Conservation (phyloP, 768 basidiomycete species). For the Auricularia sp. region DNA sequence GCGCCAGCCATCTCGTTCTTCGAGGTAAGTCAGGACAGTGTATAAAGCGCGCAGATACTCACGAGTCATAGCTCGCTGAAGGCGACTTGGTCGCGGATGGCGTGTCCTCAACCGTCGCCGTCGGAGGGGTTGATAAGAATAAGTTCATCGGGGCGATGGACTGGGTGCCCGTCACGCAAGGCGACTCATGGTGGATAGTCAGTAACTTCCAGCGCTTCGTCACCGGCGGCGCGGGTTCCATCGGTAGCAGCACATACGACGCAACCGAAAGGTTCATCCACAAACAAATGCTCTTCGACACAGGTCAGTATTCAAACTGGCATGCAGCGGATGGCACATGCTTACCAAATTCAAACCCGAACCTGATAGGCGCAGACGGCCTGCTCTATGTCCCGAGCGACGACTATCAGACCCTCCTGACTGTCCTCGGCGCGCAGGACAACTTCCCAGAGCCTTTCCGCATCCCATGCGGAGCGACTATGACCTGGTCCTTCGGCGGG, state of each 20-base stretch:
- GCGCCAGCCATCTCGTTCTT: no score
- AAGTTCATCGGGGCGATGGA: constrained; percentile 7
- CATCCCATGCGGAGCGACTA: constrained; percentile 5
- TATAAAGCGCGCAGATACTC: no score
- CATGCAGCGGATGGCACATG: no score
- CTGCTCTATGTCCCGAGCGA: constrained; percentile 3
- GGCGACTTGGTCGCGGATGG: background rate
- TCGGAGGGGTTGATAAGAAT: constrained; percentile 6
- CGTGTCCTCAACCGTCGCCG: background rate
- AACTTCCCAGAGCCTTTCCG: constrained; percentile 1
- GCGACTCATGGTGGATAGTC: background rate
- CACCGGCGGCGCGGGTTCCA: background rate
- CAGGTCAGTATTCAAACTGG: background rate
- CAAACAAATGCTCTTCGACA: constrained; percentile 1
- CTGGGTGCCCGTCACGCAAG: constrained; percentile 1
- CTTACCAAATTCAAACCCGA: background rate
- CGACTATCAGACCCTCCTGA: constrained; percentile 5
- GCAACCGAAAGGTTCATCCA: constrained; percentile 4
- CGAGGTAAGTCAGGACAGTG: no score
- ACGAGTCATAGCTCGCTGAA: background rate
- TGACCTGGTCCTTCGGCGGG: constrained; percentile 6
- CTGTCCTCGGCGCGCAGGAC: constrained; percentile 5
- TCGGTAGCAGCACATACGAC: background rate
- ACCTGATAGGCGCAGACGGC: background rate
- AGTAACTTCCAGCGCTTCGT: background rate